These are phyloP conservation scores for Phialophora verrucosa DNA, from an alignment of 2,329 filamentous ascomycete species.

Conservation along the genomic window DNA sequence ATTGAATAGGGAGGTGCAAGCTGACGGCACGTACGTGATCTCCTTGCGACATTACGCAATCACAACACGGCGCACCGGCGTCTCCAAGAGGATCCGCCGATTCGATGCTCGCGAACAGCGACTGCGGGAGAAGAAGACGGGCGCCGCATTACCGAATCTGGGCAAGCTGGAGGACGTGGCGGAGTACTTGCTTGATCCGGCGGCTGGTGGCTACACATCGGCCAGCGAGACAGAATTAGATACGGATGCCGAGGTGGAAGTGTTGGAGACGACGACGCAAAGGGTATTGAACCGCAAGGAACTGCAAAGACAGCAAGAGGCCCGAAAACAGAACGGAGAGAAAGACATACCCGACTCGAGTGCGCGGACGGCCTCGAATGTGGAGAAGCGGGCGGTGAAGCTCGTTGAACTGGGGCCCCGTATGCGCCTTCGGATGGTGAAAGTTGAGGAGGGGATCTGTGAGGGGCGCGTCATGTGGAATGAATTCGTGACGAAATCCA, in stretches of 20 bases:
- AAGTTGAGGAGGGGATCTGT: conserved; percentile 94
- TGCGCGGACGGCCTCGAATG: conserved; percentile 45
- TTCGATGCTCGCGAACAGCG: conserved; percentile 86
- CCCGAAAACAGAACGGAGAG: conserved; percentile 41
- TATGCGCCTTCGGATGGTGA: conserved; percentile 85
- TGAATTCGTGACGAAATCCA: conserved; percentile 86
- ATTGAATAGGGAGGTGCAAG: conserved; percentile 75
- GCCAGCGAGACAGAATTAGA: conserved; percentile 92
- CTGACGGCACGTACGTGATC: conserved; percentile 75
- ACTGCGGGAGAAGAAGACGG: conserved; percentile 64
- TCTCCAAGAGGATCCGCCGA: conserved; percentile 82
- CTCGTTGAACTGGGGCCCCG: conserved; percentile 90
- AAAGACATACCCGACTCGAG: conserved; percentile 44
- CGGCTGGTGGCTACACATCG: conserved; percentile 83
- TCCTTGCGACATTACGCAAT: conserved; percentile 95
- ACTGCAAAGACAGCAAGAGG: conserved; percentile 48
- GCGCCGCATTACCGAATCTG: conserved; percentile 75
- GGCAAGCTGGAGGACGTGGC: conserved; percentile 90
- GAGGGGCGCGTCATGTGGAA: conserved; percentile 96
- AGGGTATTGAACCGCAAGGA: conserved; percentile 60
- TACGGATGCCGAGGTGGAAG: conserved; percentile 93
- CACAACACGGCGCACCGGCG: conserved; percentile 81
- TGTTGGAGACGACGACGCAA: conserved; percentile 64
- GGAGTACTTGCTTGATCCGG: conserved; percentile 86
- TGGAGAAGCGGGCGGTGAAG: conserved; percentile 88